Percentiles rank a stretch among this genome's conserved stretches.
phyloP scores from a whole-genome alignment of 1,284 basidiomycete genomes.

The Erythrobasidium hasegawianum region DNA sequence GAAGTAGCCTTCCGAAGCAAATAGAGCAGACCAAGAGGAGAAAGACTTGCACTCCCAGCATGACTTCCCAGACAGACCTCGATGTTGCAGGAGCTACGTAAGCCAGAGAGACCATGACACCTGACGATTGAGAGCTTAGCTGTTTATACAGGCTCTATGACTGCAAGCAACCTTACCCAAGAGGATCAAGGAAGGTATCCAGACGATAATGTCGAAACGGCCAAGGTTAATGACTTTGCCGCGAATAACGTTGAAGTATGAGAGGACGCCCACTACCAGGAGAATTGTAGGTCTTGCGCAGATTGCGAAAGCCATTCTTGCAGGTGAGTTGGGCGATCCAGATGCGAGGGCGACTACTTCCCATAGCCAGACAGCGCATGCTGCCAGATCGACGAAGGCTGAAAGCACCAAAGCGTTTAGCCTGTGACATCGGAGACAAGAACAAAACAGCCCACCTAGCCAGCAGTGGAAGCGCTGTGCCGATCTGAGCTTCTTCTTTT shows the following conservation, averaged over 20 bases:
- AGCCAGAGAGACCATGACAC: constrained; percentile 30
- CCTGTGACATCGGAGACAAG: not conserved
- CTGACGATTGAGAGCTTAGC: not conserved
- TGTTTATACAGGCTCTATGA: not conserved
- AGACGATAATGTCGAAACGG: constrained; percentile 32
- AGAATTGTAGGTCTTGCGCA: constrained; percentile 34
- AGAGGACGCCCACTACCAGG: constrained; percentile 32
- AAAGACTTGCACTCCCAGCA: constrained; percentile 22
- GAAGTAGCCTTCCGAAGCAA: constrained; percentile 33
- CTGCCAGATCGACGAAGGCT: constrained; percentile 30
- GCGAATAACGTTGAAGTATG: constrained; percentile 31
- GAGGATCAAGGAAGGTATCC: constrained; percentile 30
- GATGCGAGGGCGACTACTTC: constrained; percentile 29
- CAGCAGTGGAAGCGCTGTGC: constrained; percentile 34
- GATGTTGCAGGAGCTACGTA: constrained; percentile 14
- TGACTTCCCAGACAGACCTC: constrained; percentile 25
- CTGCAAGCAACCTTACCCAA: constrained; percentile 6
- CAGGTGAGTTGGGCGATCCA: constrained; percentile 15
- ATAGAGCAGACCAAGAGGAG: constrained; percentile 18
- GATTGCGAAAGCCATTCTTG: constrained; percentile 31
- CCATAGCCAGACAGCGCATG: constrained; percentile 30
- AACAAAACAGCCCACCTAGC: constrained; percentile 11
- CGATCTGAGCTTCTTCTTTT: constrained; percentile 23
- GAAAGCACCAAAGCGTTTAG: not conserved
- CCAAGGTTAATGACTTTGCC: constrained; percentile 31